Base-by-base conservation (phyloP, 768 basidiomycete genomes). In the Roridomyces roridus region DNA sequence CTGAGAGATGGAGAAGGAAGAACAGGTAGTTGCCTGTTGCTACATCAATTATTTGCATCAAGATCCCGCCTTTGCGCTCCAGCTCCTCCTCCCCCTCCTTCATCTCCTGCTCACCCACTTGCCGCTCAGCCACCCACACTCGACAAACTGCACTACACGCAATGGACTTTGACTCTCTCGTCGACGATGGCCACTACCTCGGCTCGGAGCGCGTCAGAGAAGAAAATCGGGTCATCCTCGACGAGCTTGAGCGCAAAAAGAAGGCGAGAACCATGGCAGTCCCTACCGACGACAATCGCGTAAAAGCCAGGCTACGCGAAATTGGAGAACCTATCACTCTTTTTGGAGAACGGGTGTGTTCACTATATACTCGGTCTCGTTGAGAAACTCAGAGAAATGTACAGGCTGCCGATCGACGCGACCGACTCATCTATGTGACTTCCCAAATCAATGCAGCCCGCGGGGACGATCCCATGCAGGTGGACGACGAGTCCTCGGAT, bases 211-310 rank as follows among this genome's bases (percentile, higher is more conserved):
- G 91, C 37, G 91, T 90, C 53, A 80, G 85, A 64, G 70, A 86
- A 47, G 91, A 92, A 72, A 93, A 94, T 77, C 87, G 90, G 67
- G 89, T 89, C 62, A 86, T 98, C 49, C 80, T 98, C 43, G 92
- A 94, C 68, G 95, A 97, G 73, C 86, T 99, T n/a, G 97, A 99
- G 70, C 85, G 96, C 63, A 97, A 96, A 82, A 97, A 97, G 80
- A 90, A 94, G 67, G 91, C 96, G 12, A 83, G 97, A 61, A 88
- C 81, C 57, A 85, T 98, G 75, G 97, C 96, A 7, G 94, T 98
- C 10, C 97, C 97, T 8, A 99, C 97, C 7, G 96, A 98, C 73
- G 97, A 98, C 73, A 90, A 86, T 67, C 88, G 91, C 63, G 97
- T 99, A 67, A 91, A 90, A 69, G 87, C 89, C 35, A 82, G 92